phyloP scores from a whole-genome alignment of 139 green algal genomes.

The Yamagishiella unicocca region DNA sequence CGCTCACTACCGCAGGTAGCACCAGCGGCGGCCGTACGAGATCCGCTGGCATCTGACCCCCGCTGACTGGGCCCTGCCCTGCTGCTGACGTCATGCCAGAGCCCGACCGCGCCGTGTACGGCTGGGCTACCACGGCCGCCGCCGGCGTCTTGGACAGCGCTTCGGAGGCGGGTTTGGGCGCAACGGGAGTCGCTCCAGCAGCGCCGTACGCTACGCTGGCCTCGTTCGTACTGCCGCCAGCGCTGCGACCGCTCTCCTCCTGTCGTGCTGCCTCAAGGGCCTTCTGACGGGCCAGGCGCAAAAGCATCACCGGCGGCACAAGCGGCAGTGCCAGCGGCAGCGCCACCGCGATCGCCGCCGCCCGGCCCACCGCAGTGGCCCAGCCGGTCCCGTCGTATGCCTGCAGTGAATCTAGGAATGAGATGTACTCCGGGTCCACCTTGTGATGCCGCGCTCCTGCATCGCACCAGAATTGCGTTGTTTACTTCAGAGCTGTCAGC shows the following conservation, averaged over 20 bases:
- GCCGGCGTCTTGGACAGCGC: neutral
- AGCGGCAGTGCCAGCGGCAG: slow-evolving; percentile 20
- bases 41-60: neutral
- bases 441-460: slow-evolving; percentile 49
- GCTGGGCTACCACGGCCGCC: too few species aligned
- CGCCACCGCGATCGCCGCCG: neutral
- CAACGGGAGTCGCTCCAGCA: too few species aligned
- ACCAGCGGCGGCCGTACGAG: slow-evolving; percentile 10
- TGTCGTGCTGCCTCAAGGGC: neutral
- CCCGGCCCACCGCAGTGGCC: neutral
- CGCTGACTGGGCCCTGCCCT: too few species aligned
- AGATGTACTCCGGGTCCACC: slow-evolving; percentile 38
- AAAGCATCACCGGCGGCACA: slow-evolving; percentile 17
- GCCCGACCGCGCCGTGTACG: too few species aligned
- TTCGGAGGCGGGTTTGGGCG: neutral
- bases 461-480: too few species aligned
- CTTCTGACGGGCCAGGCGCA: neutral
- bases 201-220: too few species aligned
- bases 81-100: too few species aligned
- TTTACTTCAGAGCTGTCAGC: too few species aligned
- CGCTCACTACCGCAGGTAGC: neutral
- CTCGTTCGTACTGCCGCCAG: neutral
- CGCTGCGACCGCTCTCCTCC: too few species aligned
- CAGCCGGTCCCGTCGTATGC: slow-evolving; percentile 25
- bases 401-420: slow-evolving; percentile 43